Evolutionary conservation across 768 basidiomycete genomes (phyloP), one percentile per base, ranked within the genome.

Genomic region (Sarcodon aspratus): DNA sequence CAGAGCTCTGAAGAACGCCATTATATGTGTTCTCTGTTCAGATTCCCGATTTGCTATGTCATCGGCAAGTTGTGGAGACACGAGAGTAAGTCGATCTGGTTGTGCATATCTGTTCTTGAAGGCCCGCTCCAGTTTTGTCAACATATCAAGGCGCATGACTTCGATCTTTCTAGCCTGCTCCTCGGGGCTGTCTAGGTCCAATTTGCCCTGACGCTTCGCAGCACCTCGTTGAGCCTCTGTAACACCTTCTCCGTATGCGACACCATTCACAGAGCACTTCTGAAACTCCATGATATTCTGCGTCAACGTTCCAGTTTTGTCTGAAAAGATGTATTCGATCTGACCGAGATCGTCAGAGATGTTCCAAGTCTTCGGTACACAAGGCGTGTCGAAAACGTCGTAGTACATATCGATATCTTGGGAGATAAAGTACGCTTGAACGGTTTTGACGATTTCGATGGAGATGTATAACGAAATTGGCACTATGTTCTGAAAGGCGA

Each of bases 261-360:
- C 67, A 1, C 93, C 94, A 47, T 79, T 66, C 50, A 97, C 75
- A 0, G 92, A 94, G 57, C 92, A 96, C 61, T 88, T 93, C 63
- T 96, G 91, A 69, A 96, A 97, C 69, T 95, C 93, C 95, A 97
- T 98, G 58, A 95, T 71, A 68, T 98, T 99, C 66, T 96, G 94
- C 0, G 95, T 99, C 45, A 99, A 81, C 7, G 95, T 99, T 18
- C 91, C 92, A 0, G 93, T 95, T 72, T 95, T 95, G 74, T 94
- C 91, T 9, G 86, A 92, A 61, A 85, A 85, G 60, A 85, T 73
- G 63, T 95, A 99, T 69, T 97, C 94, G 64, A 98, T 97, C 69
- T 98, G 95, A 21, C 95, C 95, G 1, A 99, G 80, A 67, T 98
- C 95, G 62, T 98, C 95, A 3, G 92, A 96, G 57, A 98, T 94